phyloP scores from a whole-genome alignment of 495 filamentous ascomycete genomes.

The Hypoxylon intermedium region DNA sequence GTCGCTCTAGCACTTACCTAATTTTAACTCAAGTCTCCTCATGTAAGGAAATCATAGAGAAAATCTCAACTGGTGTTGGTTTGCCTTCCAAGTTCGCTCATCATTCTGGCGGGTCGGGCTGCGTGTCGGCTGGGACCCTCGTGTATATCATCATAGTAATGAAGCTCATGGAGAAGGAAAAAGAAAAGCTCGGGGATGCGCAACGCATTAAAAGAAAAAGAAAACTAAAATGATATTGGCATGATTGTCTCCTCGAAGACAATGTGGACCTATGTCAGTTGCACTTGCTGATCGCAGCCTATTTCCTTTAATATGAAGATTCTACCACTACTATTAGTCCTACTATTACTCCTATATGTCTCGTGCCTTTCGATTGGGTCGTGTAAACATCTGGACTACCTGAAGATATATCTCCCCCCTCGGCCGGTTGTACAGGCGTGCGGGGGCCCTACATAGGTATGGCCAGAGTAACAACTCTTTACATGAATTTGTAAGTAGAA shows the following conservation, averaged over 20 bases:
- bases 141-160: slow-evolving; percentile 37
- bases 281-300: slow-evolving; percentile 30
- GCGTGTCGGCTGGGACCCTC: slow-evolving; percentile 23
- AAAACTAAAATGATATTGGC: slow-evolving; percentile 6
- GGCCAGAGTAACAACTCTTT: too few relatives aligned
- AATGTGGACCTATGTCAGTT: slow-evolving; percentile 26
- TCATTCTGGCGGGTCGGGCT: slow-evolving; percentile 13
- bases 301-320: slow-evolving; percentile 32
- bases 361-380: slow-evolving; percentile 10
- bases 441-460: too few relatives aligned
- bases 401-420: neutral
- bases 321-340: too few relatives aligned
- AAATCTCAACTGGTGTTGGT: slow-evolving; percentile 25
- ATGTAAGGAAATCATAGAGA: slow-evolving; percentile 16
- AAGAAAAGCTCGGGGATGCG: slow-evolving; percentile 23
- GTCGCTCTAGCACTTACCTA: slow-evolving; percentile 1
- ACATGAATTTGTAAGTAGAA: too few relatives aligned
- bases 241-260: slow-evolving; percentile 25
- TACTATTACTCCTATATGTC: neutral
- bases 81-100: slow-evolving; percentile 9
- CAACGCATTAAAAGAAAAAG: slow-evolving; percentile 23
- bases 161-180: slow-evolving; percentile 30
- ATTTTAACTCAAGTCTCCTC: slow-evolving; percentile 1
- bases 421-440: too few relatives aligned
- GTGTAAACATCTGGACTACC: neutral